Conservation (phyloP, 495 filamentous ascomycete genomes). For the Mytilinidion resinicola region DNA sequence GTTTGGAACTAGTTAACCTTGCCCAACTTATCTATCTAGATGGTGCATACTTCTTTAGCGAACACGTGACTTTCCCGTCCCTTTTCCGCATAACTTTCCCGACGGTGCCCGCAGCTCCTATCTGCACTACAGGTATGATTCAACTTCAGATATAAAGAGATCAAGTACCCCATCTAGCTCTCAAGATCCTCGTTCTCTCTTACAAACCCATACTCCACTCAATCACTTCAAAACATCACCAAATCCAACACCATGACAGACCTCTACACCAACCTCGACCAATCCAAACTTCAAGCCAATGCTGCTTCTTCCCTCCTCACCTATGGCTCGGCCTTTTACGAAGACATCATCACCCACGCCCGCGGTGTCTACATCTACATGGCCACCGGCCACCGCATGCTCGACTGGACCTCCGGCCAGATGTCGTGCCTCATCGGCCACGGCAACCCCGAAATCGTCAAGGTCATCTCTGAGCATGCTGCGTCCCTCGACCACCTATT, state of each 20-base stretch:
- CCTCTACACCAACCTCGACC: neutral
- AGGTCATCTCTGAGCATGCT: conserved; percentile 41
- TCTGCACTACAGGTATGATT: too few species aligned
- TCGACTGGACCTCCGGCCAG: conserved; percentile 45
- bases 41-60: too few species aligned
- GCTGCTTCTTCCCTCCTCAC: conserved; percentile 9
- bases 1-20: too few species aligned
- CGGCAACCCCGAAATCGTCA: conserved; percentile 50
- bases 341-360: conserved; percentile 21
- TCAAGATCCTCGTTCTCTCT: too few species aligned
- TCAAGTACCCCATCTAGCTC: too few species aligned
- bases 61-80: too few species aligned
- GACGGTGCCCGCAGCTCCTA: too few species aligned
- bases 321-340: conserved; percentile 34
- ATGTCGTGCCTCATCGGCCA: conserved; percentile 54
- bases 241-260: neutral
- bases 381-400: conserved; percentile 33
- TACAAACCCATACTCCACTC: too few species aligned
- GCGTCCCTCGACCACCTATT: conserved; percentile 48
- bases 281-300: conserved; percentile 5
- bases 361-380: conserved; percentile 22
- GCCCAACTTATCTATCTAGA: too few species aligned
- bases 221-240: neutral
- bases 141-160: too few species aligned
- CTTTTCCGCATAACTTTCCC: too few species aligned